These are phyloP conservation scores for Botrytis pseudocinerea DNA, from an alignment of 2,329 filamentous ascomycete genomes.

Conservation along the genomic window DNA sequence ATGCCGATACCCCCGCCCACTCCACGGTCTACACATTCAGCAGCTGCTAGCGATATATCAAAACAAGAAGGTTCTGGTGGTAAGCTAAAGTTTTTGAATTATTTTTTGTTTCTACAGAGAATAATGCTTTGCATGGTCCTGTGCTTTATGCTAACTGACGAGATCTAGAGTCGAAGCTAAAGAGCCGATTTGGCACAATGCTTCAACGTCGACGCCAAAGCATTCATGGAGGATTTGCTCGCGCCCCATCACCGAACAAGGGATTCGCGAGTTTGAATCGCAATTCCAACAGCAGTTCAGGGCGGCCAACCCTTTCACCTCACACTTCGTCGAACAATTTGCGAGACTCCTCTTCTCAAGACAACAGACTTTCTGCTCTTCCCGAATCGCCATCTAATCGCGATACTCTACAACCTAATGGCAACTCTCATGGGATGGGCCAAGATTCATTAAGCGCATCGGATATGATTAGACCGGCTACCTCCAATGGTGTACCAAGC, in stretches of 20 bases:
- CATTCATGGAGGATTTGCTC: conserved; percentile 60
- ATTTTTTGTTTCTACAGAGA: too few species aligned
- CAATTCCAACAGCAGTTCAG: conserved; percentile 63
- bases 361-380: conserved; percentile 56
- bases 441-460: conserved; percentile 36
- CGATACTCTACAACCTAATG: conserved; percentile 34
- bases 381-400: conserved; percentile 53
- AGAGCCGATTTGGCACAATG: conserved; percentile 69
- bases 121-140: not conserved
- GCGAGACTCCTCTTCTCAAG: conserved; percentile 47
- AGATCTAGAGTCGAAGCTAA: conserved; percentile 53
- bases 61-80: conserved; percentile 20
- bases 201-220: conserved; percentile 66
- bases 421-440: conserved; percentile 31
- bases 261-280: conserved; percentile 58
- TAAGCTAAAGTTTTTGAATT: not conserved
- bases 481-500: conserved; percentile 47
- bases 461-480: conserved; percentile 15
- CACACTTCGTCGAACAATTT: conserved; percentile 61
- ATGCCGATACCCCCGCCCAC: conserved; percentile 36
- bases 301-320: conserved; percentile 51
- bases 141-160: not conserved
- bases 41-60: conserved; percentile 38
- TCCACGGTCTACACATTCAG: conserved; percentile 34
- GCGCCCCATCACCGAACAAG: conserved; percentile 55